Evolutionary conservation across 2,329 filamentous ascomycete species (phyloP).

Genomic region (Stromatinia cepivora): DNA sequence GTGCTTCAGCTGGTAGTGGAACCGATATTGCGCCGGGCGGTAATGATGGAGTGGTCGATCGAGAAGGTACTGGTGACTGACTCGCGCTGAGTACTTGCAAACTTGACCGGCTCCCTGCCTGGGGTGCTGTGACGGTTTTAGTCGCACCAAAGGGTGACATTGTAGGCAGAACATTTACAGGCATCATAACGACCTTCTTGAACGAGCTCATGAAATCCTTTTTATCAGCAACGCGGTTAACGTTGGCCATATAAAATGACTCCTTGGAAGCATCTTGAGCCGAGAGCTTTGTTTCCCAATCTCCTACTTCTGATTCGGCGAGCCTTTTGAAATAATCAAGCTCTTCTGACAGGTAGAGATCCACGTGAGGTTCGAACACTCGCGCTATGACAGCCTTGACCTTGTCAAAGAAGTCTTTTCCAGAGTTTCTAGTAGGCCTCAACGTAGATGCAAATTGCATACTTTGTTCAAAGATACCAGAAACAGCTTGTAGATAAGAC

Average conservation of each 20-base stretch:
- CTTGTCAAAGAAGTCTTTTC: constrained; percentile 61
- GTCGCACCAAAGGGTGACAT: constrained; percentile 54
- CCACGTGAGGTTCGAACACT: constrained; percentile 90
- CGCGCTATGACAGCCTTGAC: constrained; percentile 66
- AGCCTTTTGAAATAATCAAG: constrained; percentile 78
- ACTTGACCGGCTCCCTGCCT: constrained; percentile 31
- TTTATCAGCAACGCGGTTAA: constrained; percentile 93
- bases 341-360: constrained; percentile 90
- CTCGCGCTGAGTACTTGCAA: constrained; percentile 36
- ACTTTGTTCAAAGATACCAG: constrained; percentile 84
- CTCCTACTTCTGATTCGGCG: constrained; percentile 73
- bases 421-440: constrained; percentile 63
- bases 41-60: constrained; percentile 52
- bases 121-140: constrained; percentile 34
- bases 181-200: constrained; percentile 99
- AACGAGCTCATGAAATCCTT: constrained; percentile 95
- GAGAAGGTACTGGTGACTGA: constrained; percentile 43
- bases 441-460: constrained; percentile 74
- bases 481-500: constrained; percentile 81
- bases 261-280: constrained; percentile 90
- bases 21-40: constrained; percentile 38
- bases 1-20: constrained; percentile 62
- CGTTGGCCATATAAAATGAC: constrained; percentile 92
- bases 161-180: constrained; percentile 82
- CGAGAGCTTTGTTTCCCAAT: constrained; percentile 89